Conservation (phyloP, 129 eudicot genomes). For the Scalesia atractyloides region DNA sequence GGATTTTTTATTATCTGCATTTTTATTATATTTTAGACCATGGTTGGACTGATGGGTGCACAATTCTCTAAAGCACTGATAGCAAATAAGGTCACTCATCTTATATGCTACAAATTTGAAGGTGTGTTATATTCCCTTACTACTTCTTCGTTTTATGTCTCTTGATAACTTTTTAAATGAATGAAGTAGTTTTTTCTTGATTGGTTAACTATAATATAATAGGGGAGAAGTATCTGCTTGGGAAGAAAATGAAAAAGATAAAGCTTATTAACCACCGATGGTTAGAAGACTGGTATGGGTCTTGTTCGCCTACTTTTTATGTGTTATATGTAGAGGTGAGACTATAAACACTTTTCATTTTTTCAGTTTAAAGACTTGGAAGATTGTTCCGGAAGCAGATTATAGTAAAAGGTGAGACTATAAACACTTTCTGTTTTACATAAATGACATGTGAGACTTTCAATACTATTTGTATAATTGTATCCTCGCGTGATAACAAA, state of each 20-base stretch:
- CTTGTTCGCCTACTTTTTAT: conserved; percentile 13
- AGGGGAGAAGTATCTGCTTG: conserved; percentile 96
- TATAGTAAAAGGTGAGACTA: conserved; percentile 72
- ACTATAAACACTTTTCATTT: background rate
- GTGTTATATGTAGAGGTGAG: background rate
- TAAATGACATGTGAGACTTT: conserved; percentile 10
- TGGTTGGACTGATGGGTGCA: conserved; percentile 93
- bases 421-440: background rate
- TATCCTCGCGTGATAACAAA: background rate
- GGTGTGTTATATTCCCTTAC: conserved; percentile 39
- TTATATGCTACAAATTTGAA: conserved; percentile 94
- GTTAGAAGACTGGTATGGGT: conserved; percentile 86
- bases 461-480: background rate
- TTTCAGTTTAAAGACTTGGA: conserved; percentile 85
- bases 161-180: background rate
- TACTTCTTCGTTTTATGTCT: background rate
- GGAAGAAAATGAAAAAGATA: conserved; percentile 71
- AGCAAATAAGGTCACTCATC: conserved; percentile 88
- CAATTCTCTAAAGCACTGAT: conserved; percentile 78
- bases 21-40: conserved; percentile 44
- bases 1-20: conserved; percentile 21
- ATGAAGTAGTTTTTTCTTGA: background rate
- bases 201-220: conserved; percentile 14
- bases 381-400: conserved; percentile 67
- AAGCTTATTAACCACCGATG: conserved; percentile 85